Evolutionary conservation across 345 rosid genomes (phyloP), one percentile per base, ranked within the genome.

Genomic region (Populus simonii): DNA sequence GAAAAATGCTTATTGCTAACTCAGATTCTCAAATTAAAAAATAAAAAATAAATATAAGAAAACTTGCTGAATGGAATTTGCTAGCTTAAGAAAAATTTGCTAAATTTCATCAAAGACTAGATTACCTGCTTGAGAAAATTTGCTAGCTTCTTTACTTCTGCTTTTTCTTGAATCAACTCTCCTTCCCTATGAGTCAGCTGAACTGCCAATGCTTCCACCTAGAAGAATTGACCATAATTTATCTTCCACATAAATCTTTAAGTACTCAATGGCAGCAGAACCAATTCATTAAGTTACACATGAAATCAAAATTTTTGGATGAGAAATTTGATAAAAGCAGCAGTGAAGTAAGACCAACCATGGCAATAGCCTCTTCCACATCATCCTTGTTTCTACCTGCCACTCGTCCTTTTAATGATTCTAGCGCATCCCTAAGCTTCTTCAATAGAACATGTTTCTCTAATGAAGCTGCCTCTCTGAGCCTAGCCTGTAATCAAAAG

Each of bases 121-220:
- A 57, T 70, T 82, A 96, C 99, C 96, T 92, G 96, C 84, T 94
- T 94, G 59, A 96, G 89, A 80, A 96, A 94, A 81, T 78, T 82
- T n/a, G 97, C 96, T 47, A 96, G 86, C 87, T 86, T 92, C 92
- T 96, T 96, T 80, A 94, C 98, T 92, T 96, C 98, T 16, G 96
- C 78, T 81, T 96, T 96, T 80, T 96, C 98, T 79, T 90, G 97
- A 77, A 92, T 86, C 83, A 94, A 78, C 83, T 94, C 98, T 83
- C 99, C 97, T 88, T 96, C 99, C 85, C 97, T 92, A 83, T 92
- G 90, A 78, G 97, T 91, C 83, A 96, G 85, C 79, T 96, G 97
- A 83, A 96, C 94, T 51, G 98, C 98, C 77, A 96, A 84, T 79
- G 97, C 97, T 85, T 94, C 99, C 63, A 96, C 99, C 99, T 96